Conservation (phyloP, 2,329 filamentous ascomycete species). For the Phialemonium atrogriseum region DNA sequence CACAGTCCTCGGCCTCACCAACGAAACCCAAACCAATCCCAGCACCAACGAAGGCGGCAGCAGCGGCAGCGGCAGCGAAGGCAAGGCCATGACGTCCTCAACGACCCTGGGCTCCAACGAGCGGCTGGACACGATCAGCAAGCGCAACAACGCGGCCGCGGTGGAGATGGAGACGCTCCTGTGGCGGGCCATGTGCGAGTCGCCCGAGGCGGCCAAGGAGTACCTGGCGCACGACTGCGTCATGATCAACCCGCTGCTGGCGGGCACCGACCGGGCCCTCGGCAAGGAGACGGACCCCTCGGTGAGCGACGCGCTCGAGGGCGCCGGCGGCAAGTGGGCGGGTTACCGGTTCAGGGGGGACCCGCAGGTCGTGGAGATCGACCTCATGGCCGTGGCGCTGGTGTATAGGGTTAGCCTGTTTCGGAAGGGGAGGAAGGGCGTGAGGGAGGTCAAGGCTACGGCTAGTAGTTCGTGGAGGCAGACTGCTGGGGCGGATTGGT, state of each 20-base stretch:
- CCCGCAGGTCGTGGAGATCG: slow-evolving; percentile 27
- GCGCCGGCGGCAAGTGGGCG: slow-evolving; percentile 14
- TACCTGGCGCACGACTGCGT: slow-evolving; percentile 29
- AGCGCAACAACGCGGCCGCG: slow-evolving; percentile 28
- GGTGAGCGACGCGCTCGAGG: slow-evolving; percentile 20
- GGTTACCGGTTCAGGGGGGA: slow-evolving; percentile 24
- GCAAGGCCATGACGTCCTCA: not conserved
- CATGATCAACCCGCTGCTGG: slow-evolving; percentile 26
- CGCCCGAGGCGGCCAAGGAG: slow-evolving; percentile 23
- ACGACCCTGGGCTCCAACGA: slow-evolving; percentile 17
- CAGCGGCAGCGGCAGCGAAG: not conserved
- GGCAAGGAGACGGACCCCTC: slow-evolving; percentile 17
- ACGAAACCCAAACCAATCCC: slow-evolving; percentile 13
- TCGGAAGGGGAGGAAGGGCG: slow-evolving; percentile 11
- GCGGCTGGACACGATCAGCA: slow-evolving; percentile 27
- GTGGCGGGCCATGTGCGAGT: slow-evolving; percentile 29
- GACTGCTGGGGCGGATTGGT: slow-evolving; percentile 27
- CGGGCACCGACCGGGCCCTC: slow-evolving; percentile 16
- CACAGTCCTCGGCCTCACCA: slow-evolving; percentile 23
- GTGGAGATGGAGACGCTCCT: slow-evolving; percentile 28
- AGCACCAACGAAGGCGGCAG: not conserved
- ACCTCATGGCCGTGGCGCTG: slow-evolving; percentile 26
- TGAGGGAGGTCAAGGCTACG: slow-evolving; percentile 19
- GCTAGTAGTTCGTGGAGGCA: slow-evolving; percentile 24
- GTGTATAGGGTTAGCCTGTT: slow-evolving; percentile 24